Evolutionary conservation across 352 stramenopile species (phyloP).

Genomic region (Globisporangium perplexum): DNA sequence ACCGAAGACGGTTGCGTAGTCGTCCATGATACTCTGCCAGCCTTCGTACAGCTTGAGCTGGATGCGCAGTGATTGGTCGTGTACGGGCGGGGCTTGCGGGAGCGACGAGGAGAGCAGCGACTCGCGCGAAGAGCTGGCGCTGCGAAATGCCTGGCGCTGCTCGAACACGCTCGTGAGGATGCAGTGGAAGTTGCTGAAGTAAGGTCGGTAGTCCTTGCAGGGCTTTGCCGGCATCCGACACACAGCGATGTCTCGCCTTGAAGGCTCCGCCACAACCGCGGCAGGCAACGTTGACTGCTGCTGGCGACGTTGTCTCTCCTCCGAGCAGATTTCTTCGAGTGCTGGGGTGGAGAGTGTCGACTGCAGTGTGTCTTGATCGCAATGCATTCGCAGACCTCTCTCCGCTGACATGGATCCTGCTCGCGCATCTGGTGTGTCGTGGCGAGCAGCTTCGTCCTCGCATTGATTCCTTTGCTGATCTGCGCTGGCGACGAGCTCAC

Average conservation of each 20-base stretch:
- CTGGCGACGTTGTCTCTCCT: not conserved
- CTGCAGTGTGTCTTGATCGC: not conserved
- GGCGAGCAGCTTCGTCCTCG: not conserved
- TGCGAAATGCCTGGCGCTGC: conserved; percentile 22
- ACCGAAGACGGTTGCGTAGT: conserved; percentile 83
- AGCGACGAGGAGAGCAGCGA: not conserved
- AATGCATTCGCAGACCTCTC: not conserved
- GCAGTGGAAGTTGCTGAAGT: conserved; percentile 71
- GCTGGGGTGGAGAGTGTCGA: not conserved
- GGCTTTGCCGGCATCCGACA: conserved; percentile 11
- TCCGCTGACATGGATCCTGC: no score
- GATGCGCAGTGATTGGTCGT: conserved; percentile 48
- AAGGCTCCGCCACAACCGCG: not conserved
- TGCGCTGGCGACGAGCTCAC: not conserved
- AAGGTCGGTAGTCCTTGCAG: conserved; percentile 47
- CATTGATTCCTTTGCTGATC: not conserved
- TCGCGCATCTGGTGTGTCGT: not conserved
- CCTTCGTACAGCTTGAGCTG: conserved; percentile 79
- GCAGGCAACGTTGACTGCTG: not conserved
- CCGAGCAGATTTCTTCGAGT: not conserved
- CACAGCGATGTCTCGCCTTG: not conserved
- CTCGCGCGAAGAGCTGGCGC: not conserved
- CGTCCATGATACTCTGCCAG: conserved; percentile 82
- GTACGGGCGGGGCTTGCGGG: conserved; percentile 5
- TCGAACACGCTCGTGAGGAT: conserved; percentile 72